Evolutionary conservation across 176 grass and related monocot genomes (phyloP), one percentile per base, ranked within the genome.

Genomic region (Pharus latifolius): DNA sequence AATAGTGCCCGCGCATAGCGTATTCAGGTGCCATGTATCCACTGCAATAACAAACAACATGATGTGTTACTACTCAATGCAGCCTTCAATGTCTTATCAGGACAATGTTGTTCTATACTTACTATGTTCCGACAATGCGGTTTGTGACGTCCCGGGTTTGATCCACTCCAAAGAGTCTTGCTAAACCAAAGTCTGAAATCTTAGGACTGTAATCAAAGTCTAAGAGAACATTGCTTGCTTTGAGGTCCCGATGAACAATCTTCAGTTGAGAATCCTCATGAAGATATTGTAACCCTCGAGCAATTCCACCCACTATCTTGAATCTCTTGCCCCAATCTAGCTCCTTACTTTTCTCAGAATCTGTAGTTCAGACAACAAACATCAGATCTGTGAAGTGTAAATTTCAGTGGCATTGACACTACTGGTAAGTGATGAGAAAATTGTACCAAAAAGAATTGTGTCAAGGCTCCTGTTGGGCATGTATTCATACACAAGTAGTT

Each of bases 151-250:
- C 67, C 8, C 46, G 42, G 0, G 67, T 67, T 30, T 82, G 64
- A 38, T 87, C 78, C 10, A 52, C 43, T 22, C 30, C 61, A 52
- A 87, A 78, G n/a, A 63, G 49, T 22, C 67, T 48, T 2, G 78
- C 84, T 7, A 82, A 27, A 10, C 84, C 84, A 18, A 87, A 87
- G 27, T 87, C 84, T 6, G 78, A 65, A 17, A 87, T 87, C 37
- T 87, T 87, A 1, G 84, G 67, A 19, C 32, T 73, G 42, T 67
- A 67, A 40, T 80, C 20, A 1, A 16, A 7, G 59, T 63, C 60
- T 8, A 63, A 19, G 2, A 63, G 38, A 6, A 63, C 14, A 7
- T 63, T 63, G 60, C 35, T 63, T 1, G 60, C 60, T 19, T 60
- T 60, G 17, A 60, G 32, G 18, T 60, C 57, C 9, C 57, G 65